Evolutionary conservation across 202 grass and related monocot genomes (phyloP).

Genomic region (Musa balbisiana): DNA sequence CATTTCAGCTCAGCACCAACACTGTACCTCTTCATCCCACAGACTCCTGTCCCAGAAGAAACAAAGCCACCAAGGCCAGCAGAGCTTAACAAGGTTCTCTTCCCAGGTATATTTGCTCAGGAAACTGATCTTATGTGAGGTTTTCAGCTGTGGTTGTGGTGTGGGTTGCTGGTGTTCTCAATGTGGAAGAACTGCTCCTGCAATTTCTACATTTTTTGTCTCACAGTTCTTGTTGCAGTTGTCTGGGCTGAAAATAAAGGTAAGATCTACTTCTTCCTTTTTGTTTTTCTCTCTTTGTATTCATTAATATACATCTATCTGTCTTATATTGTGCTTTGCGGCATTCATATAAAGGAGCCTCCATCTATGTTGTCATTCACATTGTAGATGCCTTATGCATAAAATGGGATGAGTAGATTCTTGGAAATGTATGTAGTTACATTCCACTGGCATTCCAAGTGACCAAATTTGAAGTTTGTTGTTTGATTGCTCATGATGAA

Average conservation of each 20-base stretch:
- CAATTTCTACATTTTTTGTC: constrained; percentile 11
- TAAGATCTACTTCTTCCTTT: neutral
- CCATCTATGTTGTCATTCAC: too few relatives aligned
- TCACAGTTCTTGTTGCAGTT: neutral
- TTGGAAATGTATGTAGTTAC: neutral
- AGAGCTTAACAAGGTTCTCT: neutral
- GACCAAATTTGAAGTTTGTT: too few relatives aligned
- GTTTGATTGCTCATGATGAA: too few relatives aligned
- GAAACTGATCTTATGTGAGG: neutral
- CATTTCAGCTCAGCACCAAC: neutral
- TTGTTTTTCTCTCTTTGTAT: neutral
- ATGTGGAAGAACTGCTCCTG: constrained; percentile 6
- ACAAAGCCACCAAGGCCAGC: neutral
- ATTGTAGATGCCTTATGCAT: too few relatives aligned
- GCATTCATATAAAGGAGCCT: too few relatives aligned
- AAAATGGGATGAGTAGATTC: neutral
- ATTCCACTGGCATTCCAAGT: too few relatives aligned
- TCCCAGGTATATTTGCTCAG: neutral
- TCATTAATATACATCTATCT: neutral
- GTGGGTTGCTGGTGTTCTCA: neutral
- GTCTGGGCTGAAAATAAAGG: neutral
- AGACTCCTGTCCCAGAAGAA: neutral
- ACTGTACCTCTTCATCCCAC: neutral
- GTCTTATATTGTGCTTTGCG: neutral
- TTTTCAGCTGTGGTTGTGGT: neutral